These are phyloP conservation scores for Mucor indicus DNA, from an alignment of 371 early-diverging fungal species.

Conservation along the genomic window DNA sequence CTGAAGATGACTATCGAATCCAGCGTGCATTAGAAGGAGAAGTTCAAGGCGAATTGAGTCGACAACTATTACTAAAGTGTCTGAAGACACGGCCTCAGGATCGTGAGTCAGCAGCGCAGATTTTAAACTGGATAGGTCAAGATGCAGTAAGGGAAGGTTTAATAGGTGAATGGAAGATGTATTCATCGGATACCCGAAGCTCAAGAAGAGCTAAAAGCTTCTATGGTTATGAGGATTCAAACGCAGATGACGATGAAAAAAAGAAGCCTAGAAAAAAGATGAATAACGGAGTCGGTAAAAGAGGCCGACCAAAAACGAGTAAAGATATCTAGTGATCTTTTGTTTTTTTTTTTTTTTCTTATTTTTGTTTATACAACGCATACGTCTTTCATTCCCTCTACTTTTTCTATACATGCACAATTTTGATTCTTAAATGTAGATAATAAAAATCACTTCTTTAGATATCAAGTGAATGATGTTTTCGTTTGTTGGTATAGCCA, in stretches of 20 bases:
- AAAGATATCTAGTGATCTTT: too few relatives aligned
- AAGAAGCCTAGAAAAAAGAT: conserved; percentile 17
- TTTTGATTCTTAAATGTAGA: too few relatives aligned
- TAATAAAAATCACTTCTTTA: too few relatives aligned
- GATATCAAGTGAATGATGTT: too few relatives aligned
- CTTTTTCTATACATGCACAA: too few relatives aligned
- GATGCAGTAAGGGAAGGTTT: conserved; percentile 28
- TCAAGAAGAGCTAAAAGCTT: conserved; percentile 32
- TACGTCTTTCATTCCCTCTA: too few relatives aligned
- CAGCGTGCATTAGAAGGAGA: conserved; percentile 52
- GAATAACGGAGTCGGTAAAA: conserved; percentile 2
- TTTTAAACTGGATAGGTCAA: conserved; percentile 44
- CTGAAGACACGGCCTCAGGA: conserved; percentile 51
- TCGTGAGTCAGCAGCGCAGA: conserved; percentile 42
- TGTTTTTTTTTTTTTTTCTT: too few relatives aligned
- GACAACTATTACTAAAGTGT: conserved; percentile 49
- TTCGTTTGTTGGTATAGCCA: too few relatives aligned
- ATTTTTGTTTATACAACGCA: too few relatives aligned
- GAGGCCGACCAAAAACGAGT: conserved; percentile 19
- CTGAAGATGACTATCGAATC: conserved; percentile 57
- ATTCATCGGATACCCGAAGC: conserved; percentile 42
- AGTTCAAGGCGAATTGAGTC: conserved; percentile 47
- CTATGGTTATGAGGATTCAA: conserved; percentile 27
- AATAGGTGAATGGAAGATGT: conserved; percentile 49
- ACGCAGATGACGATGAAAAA: conserved; percentile 17